Evolutionary conservation across 768 basidiomycete species (phyloP).

Genomic region (Naganishia antarctica): DNA sequence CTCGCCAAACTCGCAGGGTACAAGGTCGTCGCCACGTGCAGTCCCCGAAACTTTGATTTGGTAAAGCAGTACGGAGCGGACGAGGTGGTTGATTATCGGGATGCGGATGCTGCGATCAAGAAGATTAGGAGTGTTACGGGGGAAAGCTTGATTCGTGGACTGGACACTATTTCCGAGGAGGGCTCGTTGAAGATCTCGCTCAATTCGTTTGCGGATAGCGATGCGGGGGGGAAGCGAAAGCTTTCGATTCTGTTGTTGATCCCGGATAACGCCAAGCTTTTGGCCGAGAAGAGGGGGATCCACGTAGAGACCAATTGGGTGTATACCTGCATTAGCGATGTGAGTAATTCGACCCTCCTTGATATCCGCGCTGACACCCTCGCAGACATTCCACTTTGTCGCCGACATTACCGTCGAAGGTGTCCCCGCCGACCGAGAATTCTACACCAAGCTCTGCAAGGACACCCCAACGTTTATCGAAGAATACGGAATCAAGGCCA

Average conservation of each 20-base stretch:
- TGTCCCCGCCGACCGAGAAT: constrained; percentile 31
- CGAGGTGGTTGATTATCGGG: constrained; percentile 52
- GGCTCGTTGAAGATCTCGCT: constrained; percentile 33
- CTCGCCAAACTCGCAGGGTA: constrained; percentile 45
- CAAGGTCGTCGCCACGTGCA: constrained; percentile 49
- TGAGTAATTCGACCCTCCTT: constrained; percentile 22
- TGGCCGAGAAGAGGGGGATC: constrained; percentile 29
- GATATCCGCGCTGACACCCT: not conserved
- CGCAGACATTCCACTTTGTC: constrained; percentile 38
- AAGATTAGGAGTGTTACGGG: constrained; percentile 38
- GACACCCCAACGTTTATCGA: constrained; percentile 31
- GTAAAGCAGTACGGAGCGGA: constrained; percentile 51
- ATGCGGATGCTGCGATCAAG: constrained; percentile 32
- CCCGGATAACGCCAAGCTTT: constrained; percentile 28
- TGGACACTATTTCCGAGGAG: constrained; percentile 38
- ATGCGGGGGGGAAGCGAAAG: constrained; percentile 26
- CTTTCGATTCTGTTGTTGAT: constrained; percentile 30
- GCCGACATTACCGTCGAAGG: constrained; percentile 30
- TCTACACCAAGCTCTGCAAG: constrained; percentile 28
- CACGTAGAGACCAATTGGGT: constrained; percentile 34
- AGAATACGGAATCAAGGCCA: constrained; percentile 35
- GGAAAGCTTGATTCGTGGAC: constrained; percentile 28
- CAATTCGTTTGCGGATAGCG: constrained; percentile 29
- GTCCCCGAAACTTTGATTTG: constrained; percentile 49
- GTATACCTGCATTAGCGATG: constrained; percentile 37